Evolutionary conservation across 257 asterid genomes (phyloP), one percentile per base, ranked within the genome.

Genomic region (Jasminum sambac): DNA sequence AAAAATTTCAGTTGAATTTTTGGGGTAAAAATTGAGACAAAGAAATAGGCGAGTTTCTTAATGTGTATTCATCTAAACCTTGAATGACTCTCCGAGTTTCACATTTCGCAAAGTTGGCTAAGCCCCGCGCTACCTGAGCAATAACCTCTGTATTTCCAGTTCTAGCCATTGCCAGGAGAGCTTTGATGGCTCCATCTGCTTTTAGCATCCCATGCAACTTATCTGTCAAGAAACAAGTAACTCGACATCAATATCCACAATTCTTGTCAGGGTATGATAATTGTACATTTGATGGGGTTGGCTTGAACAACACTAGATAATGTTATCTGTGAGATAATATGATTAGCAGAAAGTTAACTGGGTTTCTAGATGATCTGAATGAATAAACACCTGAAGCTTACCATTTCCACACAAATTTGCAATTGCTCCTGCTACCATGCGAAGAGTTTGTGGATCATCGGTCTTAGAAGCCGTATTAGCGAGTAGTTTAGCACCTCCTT

Each of bases 361-460:
- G 36, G 60, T 19, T 66, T 44, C 43, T 19, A 25, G 23, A 52
- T 23, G 11, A 55, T 39, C 16, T 12, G 48, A 39, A 14, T 21
- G 48, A n/a, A 65, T 60, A 37, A 70, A 21, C n/a, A 60, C 26
- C 58, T 43, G 68, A 46, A 70, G 25, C 79, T 81, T 79, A 92
- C 98, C 98, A 40, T 92, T 90, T 79, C 98, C 98, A 39, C 98
- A 90, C 74, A 92, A 78, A 80, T 92, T 92, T 62, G 96, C 96
- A 70, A 92, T 92, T 63, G 98, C 98, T 75, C 98, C 98, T 63
- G 97, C 98, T 21, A 88, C 88, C 98, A 92, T 92, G 23, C 98
- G 84, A 62, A 88, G 89, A 72, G 97, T 88, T 80, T 92, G 98
- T 75, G 88, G 86, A 71, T 92, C 98, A 70, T 90, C 90, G 3